Conservation (phyloP, 2,329 filamentous ascomycete species). For the Acarospora socialis region DNA sequence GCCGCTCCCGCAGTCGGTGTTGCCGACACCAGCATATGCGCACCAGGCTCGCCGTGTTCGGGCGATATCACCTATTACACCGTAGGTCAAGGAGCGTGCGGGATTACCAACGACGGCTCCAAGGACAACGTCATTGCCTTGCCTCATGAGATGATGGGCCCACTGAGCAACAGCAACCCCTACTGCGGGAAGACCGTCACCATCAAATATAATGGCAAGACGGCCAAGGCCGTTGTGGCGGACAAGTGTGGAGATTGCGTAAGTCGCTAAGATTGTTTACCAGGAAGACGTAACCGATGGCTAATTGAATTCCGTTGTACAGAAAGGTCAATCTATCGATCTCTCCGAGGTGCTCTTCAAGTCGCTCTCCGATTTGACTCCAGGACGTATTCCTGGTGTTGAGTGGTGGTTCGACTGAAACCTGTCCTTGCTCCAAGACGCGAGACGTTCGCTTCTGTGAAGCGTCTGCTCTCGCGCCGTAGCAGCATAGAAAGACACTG, state of each 20-base stretch:
- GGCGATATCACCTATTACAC: slow-evolving; percentile 66
- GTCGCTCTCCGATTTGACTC: slow-evolving; percentile 2
- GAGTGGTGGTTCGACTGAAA: slow-evolving; percentile 16
- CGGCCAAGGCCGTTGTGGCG: slow-evolving; percentile 43
- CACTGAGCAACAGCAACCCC: slow-evolving; percentile 50
- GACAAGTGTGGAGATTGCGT: slow-evolving; percentile 66
- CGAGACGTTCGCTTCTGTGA: too few relatives aligned
- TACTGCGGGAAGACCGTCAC: slow-evolving; percentile 56
- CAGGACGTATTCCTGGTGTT: slow-evolving; percentile 22
- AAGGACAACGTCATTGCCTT: slow-evolving; percentile 54
- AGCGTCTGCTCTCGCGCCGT: too few relatives aligned
- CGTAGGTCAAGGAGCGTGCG: slow-evolving; percentile 55
- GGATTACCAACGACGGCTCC: slow-evolving; percentile 43
- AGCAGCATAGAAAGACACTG: too few relatives aligned
- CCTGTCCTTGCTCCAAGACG: too few relatives aligned
- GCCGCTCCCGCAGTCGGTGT: slow-evolving; percentile 6
- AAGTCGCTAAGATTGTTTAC: slow-evolving; percentile 37
- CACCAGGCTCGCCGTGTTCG: slow-evolving; percentile 25
- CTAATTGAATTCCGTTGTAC: too few relatives aligned
- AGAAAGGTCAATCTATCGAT: slow-evolving; percentile 9
- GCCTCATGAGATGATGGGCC: slow-evolving; percentile 48
- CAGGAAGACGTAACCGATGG: too few relatives aligned
- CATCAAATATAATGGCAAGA: slow-evolving; percentile 46
- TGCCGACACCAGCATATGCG: slow-evolving; percentile 16
- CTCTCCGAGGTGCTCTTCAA: slow-evolving; percentile 6